A percentile compares a stretch with the other conserved stretches of the same genome.
Evolutionary conservation across 2,329 filamentous ascomycete species (phyloP).

Genomic region (Xylaria digitata): DNA sequence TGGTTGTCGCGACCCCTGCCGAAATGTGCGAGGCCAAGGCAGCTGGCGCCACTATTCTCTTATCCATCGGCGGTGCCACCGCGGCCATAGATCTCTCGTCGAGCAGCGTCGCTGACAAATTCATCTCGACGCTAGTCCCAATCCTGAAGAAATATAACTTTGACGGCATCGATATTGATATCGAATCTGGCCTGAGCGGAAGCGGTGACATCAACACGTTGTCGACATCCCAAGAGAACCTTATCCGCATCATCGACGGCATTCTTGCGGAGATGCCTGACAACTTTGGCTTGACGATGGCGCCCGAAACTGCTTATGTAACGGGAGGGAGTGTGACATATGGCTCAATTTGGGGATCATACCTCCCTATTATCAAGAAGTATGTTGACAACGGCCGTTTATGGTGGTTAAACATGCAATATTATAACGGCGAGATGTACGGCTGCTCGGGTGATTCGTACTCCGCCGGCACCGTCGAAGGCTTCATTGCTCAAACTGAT

Average conservation of each 20-base stretch:
- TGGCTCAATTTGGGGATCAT: constrained; percentile 53
- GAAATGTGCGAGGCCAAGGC: constrained; percentile 53
- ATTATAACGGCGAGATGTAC: constrained; percentile 55
- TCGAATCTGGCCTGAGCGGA: constrained; percentile 50
- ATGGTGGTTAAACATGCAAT: constrained; percentile 55
- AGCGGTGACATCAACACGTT: constrained; percentile 49
- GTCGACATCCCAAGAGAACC: constrained; percentile 51
- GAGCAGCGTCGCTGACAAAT: constrained; percentile 50
- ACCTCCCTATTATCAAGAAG: constrained; percentile 54
- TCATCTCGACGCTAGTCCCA: constrained; percentile 51
- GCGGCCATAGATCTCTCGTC: constrained; percentile 51
- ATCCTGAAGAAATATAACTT: constrained; percentile 53
- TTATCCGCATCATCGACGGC: constrained; percentile 53
- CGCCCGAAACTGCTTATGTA: constrained; percentile 53
- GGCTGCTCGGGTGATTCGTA: constrained; percentile 52
- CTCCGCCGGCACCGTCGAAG: constrained; percentile 48
- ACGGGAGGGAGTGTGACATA: constrained; percentile 50
- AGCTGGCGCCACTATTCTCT: constrained; percentile 50
- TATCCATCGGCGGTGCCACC: constrained; percentile 53
- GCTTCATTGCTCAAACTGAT: constrained; percentile 53
- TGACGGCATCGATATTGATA: constrained; percentile 54
- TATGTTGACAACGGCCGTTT: constrained; percentile 52
- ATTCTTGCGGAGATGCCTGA: constrained; percentile 62
- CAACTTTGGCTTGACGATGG: constrained; percentile 67
- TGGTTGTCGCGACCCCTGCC: constrained; percentile 48